A percentile compares a stretch with the other conserved stretches of the same genome.
Conservation (phyloP, 768 basidiomycete genomes). For the Mycena rosella region DNA sequence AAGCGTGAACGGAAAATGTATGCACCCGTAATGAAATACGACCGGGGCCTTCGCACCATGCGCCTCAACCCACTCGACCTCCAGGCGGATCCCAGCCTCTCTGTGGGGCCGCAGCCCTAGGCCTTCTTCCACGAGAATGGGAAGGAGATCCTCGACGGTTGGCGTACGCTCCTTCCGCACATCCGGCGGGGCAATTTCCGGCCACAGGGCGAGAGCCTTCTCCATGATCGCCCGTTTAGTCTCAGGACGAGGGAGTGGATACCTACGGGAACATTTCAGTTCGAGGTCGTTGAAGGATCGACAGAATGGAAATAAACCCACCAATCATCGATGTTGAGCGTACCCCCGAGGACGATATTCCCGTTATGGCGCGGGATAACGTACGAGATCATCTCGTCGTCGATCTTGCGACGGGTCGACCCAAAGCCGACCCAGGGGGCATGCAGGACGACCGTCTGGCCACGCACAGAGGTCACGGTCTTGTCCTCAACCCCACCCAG, state of each 20-base stretch:
- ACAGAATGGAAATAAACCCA: neutral
- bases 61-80: slow-evolving; percentile 52
- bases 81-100: slow-evolving; percentile 68
- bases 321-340: slow-evolving; percentile 63
- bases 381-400: slow-evolving; percentile 55
- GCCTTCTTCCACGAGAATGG: slow-evolving; percentile 56
- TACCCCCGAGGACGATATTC: slow-evolving; percentile 70
- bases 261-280: neutral
- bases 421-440: slow-evolving; percentile 57
- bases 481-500: slow-evolving; percentile 73
- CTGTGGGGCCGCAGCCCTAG: slow-evolving; percentile 62
- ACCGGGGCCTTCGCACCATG: slow-evolving; percentile 51
- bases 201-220: slow-evolving; percentile 42
- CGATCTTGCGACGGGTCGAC: slow-evolving; percentile 30
- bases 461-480: slow-evolving; percentile 69
- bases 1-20: neutral
- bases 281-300: neutral
- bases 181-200: slow-evolving; percentile 52
- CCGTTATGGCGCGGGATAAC: slow-evolving; percentile 73
- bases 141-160: slow-evolving; percentile 49
- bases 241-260: slow-evolving; percentile 30
- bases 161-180: slow-evolving; percentile 44
- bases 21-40: slow-evolving; percentile 69
- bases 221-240: slow-evolving; percentile 36
- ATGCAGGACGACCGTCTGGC: slow-evolving; percentile 71